phyloP scores from a whole-genome alignment of 257 asterid species.

The Echium plantagineum region DNA sequence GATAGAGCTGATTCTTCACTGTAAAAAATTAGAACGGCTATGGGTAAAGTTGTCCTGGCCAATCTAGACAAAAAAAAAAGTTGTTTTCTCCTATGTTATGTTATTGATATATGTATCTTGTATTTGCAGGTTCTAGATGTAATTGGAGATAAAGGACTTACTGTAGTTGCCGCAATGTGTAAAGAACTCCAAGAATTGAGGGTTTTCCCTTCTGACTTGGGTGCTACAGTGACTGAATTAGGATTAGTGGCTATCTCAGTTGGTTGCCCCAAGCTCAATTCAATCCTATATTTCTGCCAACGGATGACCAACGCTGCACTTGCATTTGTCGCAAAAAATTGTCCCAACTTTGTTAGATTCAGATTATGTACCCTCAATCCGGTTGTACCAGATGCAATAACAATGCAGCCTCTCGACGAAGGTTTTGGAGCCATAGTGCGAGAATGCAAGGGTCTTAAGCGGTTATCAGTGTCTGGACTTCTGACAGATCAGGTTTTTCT shows the following conservation, averaged over 20 bases:
- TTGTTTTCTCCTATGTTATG: neutral
- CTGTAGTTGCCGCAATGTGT: slow-evolving; percentile 51
- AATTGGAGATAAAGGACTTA: slow-evolving; percentile 67
- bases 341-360: slow-evolving; percentile 77
- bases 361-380: slow-evolving; percentile 57
- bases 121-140: slow-evolving; percentile 48
- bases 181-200: slow-evolving; percentile 64
- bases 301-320: slow-evolving; percentile 87
- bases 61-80: neutral
- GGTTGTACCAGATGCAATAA: slow-evolving; percentile 50
- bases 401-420: slow-evolving; percentile 70
- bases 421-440: slow-evolving; percentile 85
- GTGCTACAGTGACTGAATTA: slow-evolving; percentile 62
- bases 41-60: slow-evolving; percentile 41
- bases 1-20: slow-evolving; percentile 44
- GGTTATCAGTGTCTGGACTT: slow-evolving; percentile 65
- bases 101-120: neutral
- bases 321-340: slow-evolving; percentile 60
- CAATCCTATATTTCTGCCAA: slow-evolving; percentile 57
- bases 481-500: slow-evolving; percentile 62
- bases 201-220: slow-evolving; percentile 57
- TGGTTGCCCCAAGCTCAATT: slow-evolving; percentile 74
- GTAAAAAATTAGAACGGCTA: slow-evolving; percentile 54
- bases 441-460: slow-evolving; percentile 70
- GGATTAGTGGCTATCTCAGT: slow-evolving; percentile 73